A percentile compares a stretch with the other conserved stretches of the same genome.
These are phyloP conservation scores for Ogataea degrootiae DNA, from an alignment of 805 yeast species.

Conservation along the genomic window DNA sequence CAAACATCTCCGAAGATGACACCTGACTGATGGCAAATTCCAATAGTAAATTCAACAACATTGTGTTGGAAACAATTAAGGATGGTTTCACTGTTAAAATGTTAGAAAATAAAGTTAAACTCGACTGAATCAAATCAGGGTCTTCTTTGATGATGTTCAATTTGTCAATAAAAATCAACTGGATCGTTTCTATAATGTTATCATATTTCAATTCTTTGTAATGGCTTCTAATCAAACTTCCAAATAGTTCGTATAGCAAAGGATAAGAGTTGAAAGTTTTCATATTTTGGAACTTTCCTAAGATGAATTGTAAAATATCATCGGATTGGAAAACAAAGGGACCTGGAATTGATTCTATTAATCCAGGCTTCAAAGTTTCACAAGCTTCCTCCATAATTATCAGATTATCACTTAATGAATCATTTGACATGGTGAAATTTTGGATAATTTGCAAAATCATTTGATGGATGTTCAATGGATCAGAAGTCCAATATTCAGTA, in stretches of 20 bases:
- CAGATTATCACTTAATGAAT: conserved; percentile 36
- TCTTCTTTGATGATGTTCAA: conserved; percentile 39
- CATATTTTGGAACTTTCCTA: conserved; percentile 28
- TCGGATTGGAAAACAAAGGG: conserved; percentile 54
- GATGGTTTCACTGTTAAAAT: conserved; percentile 47
- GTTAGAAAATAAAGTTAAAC: conserved; percentile 47
- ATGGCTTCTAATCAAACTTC: conserved; percentile 38
- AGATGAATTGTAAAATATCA: conserved; percentile 37
- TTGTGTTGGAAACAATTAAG: conserved; percentile 33
- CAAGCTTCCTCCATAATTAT: conserved; percentile 61
- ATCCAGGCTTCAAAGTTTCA: conserved; percentile 56
- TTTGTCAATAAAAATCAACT: conserved; percentile 34
- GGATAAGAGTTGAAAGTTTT: conserved; percentile 34
- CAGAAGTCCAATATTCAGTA: conserved; percentile 44
- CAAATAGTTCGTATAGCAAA: conserved; percentile 40
- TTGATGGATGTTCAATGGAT: conserved; percentile 41
- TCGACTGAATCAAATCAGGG: conserved; percentile 53
- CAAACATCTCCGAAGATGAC: conserved; percentile 47
- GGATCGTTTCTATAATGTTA: conserved; percentile 33
- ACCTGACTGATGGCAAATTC: conserved; percentile 37
- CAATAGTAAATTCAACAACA: conserved; percentile 20
- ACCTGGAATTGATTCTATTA: conserved; percentile 58
- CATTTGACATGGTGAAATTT: conserved; percentile 37
- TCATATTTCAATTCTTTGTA: conserved; percentile 28
- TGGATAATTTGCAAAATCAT: conserved; percentile 38